Conservation (phyloP, 1,139 yeast genomes). For the Saccharomyces hybrid region DNA sequence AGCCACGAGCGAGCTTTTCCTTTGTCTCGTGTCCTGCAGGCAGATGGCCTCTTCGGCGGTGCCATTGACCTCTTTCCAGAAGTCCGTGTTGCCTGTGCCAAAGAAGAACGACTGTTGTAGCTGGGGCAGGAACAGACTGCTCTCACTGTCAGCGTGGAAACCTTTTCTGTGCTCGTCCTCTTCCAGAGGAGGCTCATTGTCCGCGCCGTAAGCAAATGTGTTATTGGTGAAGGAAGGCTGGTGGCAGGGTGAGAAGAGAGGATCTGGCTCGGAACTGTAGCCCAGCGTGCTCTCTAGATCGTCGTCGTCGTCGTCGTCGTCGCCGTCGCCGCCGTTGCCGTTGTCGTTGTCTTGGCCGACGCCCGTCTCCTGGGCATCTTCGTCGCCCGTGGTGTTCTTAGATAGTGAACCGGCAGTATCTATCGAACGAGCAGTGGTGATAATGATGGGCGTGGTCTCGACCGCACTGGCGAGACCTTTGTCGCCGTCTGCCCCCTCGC, state of each 20-base stretch:
- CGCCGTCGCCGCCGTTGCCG: too few species aligned
- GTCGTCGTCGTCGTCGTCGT: neutral
- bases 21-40: constrained; percentile 5
- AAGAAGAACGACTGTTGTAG: neutral
- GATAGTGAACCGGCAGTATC: constrained; percentile 1
- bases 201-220: neutral
- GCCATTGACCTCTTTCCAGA: constrained; percentile 28
- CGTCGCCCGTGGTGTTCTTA: constrained; percentile 1
- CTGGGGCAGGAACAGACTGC: neutral
- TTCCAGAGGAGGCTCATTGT: neutral
- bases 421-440: neutral
- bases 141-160: neutral
- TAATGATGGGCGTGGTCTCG: neutral
- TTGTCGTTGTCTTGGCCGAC: too few species aligned
- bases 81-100: constrained; percentile 17
- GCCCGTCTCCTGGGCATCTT: neutral
- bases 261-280: constrained; percentile 4
- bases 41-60: constrained; percentile 19
- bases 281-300: constrained; percentile 5
- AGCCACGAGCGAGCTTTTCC: constrained; percentile 1
- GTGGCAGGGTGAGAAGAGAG: constrained; percentile 1
- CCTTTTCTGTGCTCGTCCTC: neutral
- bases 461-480: neutral
- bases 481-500: neutral
- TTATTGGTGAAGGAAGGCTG: constrained; percentile 7